Evolutionary conservation across 257 asterid species (phyloP), one percentile per base, ranked within the genome.

Genomic region (Cruciata laevipes): DNA sequence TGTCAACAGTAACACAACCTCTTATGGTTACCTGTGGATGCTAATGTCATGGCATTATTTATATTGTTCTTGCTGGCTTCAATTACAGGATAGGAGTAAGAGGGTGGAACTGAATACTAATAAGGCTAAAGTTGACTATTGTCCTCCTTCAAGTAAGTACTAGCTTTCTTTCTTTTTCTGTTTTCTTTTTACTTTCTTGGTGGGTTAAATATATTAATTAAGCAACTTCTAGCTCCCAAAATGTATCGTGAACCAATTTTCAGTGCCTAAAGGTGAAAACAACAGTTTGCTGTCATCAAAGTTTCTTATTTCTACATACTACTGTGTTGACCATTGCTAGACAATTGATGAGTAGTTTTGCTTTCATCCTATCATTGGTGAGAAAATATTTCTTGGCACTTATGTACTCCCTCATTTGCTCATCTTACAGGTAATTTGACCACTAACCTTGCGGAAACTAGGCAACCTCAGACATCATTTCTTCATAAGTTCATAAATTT

Each of bases 81-180:
- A 57, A 52, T 71, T 31, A 63, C 87, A 84, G 86, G 94, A 77
- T 71, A 79, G 71, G 33, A 55, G 24, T 20, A 71, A 25, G 74
- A 74, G 75, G 73, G 53, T 63, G 69, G 83, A 75, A 84, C 71
- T 71, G 30, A 65, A 40, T 66, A 78, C 66, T 71, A 40, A 44
- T 63, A 89, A 42, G 23, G 72, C 77, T 49, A 71, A 69, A 70
- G 81, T 67, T 61, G 82, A 79, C 62, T 68, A 71, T 61, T 73
- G 23, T 67, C 69, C 67, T 72, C 72, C 79, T 71, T 68, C 87
- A 77, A 79, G 96, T 91, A 80, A 83, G 92, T 79, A n/a, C n/a
- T n/a, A 24, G 63, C 59, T 27, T 10, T 35, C 67, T 70, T 35
- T 24, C 63, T 5, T 37, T 27, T 64, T 5, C 31, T 52, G 63